A percentile compares a stretch with the other conserved stretches of the same genome.
Conservation (phyloP, 2,329 filamentous ascomycete species). For the Leptographium galeiforme region DNA sequence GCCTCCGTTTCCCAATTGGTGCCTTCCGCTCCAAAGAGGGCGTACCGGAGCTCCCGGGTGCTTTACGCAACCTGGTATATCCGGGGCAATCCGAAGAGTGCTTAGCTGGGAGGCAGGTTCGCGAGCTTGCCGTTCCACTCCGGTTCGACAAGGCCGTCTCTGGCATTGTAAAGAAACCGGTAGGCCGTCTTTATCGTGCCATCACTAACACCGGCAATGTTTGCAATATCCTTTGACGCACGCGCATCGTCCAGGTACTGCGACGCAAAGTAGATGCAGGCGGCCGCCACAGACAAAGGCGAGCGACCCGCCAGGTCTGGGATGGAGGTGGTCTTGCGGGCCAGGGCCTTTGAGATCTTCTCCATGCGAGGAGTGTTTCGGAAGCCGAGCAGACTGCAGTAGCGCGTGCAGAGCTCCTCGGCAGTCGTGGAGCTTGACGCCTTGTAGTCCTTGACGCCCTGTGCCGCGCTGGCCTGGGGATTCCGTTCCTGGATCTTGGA, state of each 20-base stretch:
- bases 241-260: conserved; percentile 70
- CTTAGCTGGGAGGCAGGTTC: conserved; percentile 49
- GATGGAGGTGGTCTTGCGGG: conserved; percentile 61
- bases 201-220: conserved; percentile 80
- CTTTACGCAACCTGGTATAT: too few relatives aligned
- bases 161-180: conserved; percentile 67
- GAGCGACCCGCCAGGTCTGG: conserved; percentile 83
- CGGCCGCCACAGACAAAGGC: conserved; percentile 83
- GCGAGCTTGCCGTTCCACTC: conserved; percentile 46
- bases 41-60: too few relatives aligned
- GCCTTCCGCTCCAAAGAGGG: too few relatives aligned
- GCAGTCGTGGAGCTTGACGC: conserved; percentile 66
- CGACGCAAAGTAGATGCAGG: conserved; percentile 93
- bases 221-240: conserved; percentile 74
- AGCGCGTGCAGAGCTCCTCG: conserved; percentile 75
- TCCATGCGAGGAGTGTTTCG: conserved; percentile 61
- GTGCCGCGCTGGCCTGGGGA: conserved; percentile 28
- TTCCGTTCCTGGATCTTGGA: conserved; percentile 56
- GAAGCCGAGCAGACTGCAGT: conserved; percentile 69
- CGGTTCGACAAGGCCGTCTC: conserved; percentile 42
- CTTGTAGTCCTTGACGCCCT: conserved; percentile 52
- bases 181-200: conserved; percentile 95
- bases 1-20: too few relatives aligned
- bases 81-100: too few relatives aligned
- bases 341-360: conserved; percentile 67